Conservation (phyloP, 129 eudicot genomes). For the Mikania micrantha region DNA sequence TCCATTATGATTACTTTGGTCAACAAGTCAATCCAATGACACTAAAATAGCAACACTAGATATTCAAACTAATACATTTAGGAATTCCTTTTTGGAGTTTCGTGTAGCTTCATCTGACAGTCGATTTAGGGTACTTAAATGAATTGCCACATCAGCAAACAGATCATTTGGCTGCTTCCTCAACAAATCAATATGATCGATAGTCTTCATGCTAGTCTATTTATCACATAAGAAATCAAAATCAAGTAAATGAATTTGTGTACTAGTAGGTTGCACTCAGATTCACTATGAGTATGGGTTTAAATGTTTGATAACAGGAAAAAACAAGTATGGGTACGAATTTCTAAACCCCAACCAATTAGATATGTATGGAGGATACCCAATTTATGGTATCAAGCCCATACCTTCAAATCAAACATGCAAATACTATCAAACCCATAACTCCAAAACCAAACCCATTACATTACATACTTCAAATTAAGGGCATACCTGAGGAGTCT, state of each 20-base stretch:
- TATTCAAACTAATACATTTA: conserved; percentile 35
- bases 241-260: background rate
- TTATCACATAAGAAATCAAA: conserved; percentile 10
- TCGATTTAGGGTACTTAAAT: conserved; percentile 52
- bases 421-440: background rate
- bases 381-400: background rate
- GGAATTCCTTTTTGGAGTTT: conserved; percentile 40
- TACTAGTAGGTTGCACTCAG: background rate
- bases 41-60: no score
- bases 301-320: background rate
- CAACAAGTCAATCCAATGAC: no score
- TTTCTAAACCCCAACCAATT: background rate
- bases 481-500: conserved; percentile 70
- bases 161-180: conserved; percentile 76
- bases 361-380: background rate
- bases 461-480: background rate
- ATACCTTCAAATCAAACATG: background rate
- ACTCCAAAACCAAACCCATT: background rate
- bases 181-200: conserved; percentile 68
- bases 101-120: conserved; percentile 57
- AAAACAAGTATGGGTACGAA: background rate
- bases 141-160: conserved; percentile 74
- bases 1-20: no score
- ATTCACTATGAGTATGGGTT: background rate
- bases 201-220: conserved; percentile 48